A percentile compares a stretch with the other conserved stretches of the same genome.
Conservation (phyloP, 208 protist species). For the Acanthamoeba sp. region DNA sequence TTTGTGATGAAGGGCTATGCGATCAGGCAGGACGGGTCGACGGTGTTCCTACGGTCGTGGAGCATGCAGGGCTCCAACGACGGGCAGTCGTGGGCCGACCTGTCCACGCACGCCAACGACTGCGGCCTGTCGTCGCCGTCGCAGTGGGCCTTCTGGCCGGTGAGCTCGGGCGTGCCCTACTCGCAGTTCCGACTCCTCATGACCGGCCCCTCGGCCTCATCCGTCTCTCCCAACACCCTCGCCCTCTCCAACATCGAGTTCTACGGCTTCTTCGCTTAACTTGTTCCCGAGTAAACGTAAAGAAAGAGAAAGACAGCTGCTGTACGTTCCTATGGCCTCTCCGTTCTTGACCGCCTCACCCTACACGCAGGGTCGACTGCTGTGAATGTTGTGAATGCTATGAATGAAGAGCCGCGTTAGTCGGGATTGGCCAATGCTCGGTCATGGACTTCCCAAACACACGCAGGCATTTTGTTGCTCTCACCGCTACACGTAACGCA, state of each 20-base stretch:
- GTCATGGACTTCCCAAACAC: no score
- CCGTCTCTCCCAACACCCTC: slow-evolving; percentile 5
- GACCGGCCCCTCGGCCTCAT: not conserved
- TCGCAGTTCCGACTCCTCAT: slow-evolving; percentile 12
- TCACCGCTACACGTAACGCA: no score
- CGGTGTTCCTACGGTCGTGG: slow-evolving; percentile 46
- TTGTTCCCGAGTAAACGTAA: no score
- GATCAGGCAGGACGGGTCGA: slow-evolving; percentile 48
- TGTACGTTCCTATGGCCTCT: no score
- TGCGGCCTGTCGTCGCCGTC: not conserved
- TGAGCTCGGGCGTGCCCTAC: slow-evolving; percentile 16
- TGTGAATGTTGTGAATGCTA: no score
- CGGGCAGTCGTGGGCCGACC: slow-evolving; percentile 31
- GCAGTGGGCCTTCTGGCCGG: slow-evolving; percentile 56
- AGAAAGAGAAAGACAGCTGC: no score
- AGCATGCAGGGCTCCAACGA: slow-evolving; percentile 55
- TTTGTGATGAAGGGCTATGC: slow-evolving; percentile 35
- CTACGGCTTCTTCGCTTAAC: slow-evolving; percentile 47
- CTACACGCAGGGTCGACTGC: no score
- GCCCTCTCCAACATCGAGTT: slow-evolving; percentile 51
- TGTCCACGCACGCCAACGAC: slow-evolving; percentile 31
- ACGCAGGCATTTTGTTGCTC: no score
- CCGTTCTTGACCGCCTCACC: no score
- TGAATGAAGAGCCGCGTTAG: no score
- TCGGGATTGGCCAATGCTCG: no score